Conservation (phyloP, 352 stramenopile species). For the Plasmopara viticola region DNA sequence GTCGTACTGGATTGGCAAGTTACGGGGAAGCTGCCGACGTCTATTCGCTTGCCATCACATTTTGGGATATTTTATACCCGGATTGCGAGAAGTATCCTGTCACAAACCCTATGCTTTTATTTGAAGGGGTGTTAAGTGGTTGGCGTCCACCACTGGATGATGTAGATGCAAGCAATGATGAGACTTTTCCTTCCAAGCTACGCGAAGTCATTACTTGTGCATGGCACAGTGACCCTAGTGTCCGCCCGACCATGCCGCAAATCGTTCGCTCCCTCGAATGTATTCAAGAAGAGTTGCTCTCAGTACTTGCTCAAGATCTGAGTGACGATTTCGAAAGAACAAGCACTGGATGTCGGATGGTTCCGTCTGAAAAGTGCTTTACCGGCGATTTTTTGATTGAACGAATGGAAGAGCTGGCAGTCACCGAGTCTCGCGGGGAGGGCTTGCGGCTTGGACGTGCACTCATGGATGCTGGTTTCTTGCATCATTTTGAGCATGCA, state of each 20-base stretch:
- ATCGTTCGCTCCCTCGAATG: slow-evolving; percentile 45
- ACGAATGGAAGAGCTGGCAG: slow-evolving; percentile 39
- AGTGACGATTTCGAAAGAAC: slow-evolving; percentile 33
- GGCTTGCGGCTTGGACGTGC: slow-evolving; percentile 43
- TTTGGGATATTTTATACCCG: slow-evolving; percentile 66
- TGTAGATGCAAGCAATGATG: slow-evolving; percentile 4
- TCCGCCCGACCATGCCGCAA: slow-evolving; percentile 37
- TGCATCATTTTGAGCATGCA: slow-evolving; percentile 43
- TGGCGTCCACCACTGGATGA: slow-evolving; percentile 26
- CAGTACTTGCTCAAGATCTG: slow-evolving; percentile 39
- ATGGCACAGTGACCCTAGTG: slow-evolving; percentile 48
- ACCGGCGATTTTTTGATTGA: slow-evolving; percentile 18
- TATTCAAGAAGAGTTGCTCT: slow-evolving; percentile 58
- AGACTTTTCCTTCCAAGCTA: slow-evolving; percentile 31
- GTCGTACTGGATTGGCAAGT: slow-evolving; percentile 27
- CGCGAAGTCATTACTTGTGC: slow-evolving; percentile 46
- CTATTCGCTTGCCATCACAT: slow-evolving; percentile 61
- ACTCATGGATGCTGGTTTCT: slow-evolving; percentile 47
- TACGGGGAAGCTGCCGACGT: slow-evolving; percentile 67
- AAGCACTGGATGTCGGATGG: slow-evolving; percentile 8
- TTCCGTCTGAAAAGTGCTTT: slow-evolving; percentile 25
- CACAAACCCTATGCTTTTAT: slow-evolving; percentile 44
- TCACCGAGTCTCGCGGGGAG: slow-evolving; percentile 32
- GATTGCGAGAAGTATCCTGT: slow-evolving; percentile 40
- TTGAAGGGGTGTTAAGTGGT: slow-evolving; percentile 42